Conservation (phyloP, 805 yeast genomes). For the Saturnispora halmiae region DNA sequence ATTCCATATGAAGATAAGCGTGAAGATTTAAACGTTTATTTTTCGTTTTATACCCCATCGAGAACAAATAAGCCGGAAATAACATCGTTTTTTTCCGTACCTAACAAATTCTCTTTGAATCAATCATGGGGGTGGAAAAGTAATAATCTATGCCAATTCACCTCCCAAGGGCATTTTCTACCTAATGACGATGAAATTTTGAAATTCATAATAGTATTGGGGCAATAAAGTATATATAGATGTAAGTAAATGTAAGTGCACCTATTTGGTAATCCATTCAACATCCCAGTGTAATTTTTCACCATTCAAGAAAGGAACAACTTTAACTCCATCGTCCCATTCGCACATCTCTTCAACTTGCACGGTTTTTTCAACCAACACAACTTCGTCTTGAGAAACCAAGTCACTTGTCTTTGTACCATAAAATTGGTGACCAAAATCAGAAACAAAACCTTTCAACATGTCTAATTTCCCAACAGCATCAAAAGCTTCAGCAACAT, state of each 20-base stretch:
- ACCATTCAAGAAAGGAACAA: slow-evolving; percentile 86
- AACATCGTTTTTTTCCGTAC: slow-evolving; percentile 48
- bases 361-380: slow-evolving; percentile 45
- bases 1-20: slow-evolving; percentile 38
- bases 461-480: slow-evolving; percentile 51
- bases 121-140: slow-evolving; percentile 61
- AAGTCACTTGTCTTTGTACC: slow-evolving; percentile 38
- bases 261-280: slow-evolving; percentile 47
- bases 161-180: slow-evolving; percentile 39
- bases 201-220: slow-evolving; percentile 43
- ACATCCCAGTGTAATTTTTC: slow-evolving; percentile 60
- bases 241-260: background rate
- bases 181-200: slow-evolving; percentile 36
- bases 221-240: slow-evolving; percentile 18
- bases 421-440: slow-evolving; percentile 67
- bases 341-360: slow-evolving; percentile 52
- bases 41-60: slow-evolving; percentile 47
- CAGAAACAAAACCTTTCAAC: slow-evolving; percentile 66
- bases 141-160: slow-evolving; percentile 42
- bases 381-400: slow-evolving; percentile 39
- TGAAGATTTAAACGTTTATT: slow-evolving; percentile 38
- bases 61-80: slow-evolving; percentile 36
- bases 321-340: slow-evolving; percentile 34
- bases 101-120: slow-evolving; percentile 41
- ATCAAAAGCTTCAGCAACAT: slow-evolving; percentile 82